These are phyloP conservation scores for Biscutella auriculata DNA, from an alignment of 441 rosid species.

Conservation along the genomic window DNA sequence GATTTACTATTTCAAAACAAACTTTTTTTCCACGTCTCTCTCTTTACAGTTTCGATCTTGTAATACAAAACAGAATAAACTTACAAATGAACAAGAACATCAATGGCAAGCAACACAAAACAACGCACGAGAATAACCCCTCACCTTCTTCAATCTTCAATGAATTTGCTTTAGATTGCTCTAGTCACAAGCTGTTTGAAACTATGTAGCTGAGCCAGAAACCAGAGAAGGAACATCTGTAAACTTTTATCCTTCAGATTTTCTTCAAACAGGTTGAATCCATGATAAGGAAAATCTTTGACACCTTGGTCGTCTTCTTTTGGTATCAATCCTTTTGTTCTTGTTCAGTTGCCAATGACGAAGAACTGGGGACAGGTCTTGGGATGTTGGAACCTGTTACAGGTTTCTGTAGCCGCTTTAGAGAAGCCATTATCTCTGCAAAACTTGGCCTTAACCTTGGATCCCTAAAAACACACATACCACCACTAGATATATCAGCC, in stretches of 20 bases:
- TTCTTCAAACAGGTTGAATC: neutral
- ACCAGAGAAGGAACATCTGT: neutral
- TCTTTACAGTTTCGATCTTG: slow-evolving; percentile 12
- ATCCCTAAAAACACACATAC: slow-evolving; percentile 36
- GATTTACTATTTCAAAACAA: neutral
- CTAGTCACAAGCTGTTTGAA: neutral
- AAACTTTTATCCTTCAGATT: neutral
- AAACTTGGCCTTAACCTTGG: slow-evolving; percentile 82
- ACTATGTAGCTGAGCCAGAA: slow-evolving; percentile 13
- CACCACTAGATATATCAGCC: slow-evolving; percentile 1
- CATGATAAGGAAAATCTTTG: neutral
- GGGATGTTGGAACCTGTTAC: slow-evolving; percentile 38
- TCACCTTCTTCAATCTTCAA: neutral
- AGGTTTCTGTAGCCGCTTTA: slow-evolving; percentile 84
- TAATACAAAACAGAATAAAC: slow-evolving; percentile 9
- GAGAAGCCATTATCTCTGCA: slow-evolving; percentile 77
- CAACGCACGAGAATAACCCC: neutral
- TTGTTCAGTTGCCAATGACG: slow-evolving; percentile 9
- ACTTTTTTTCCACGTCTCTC: too few species aligned
- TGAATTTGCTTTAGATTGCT: neutral
- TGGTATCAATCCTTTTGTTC: slow-evolving; percentile 15
- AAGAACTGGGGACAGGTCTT: slow-evolving; percentile 24
- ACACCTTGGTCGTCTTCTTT: slow-evolving; percentile 2
- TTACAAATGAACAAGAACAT: slow-evolving; percentile 6
- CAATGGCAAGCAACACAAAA: slow-evolving; percentile 3